A percentile compares a stretch with the other conserved stretches of the same genome.
These are phyloP conservation scores for Taxillus chinensis DNA, from an alignment of 164 flowering plant genomes.

Conservation along the genomic window DNA sequence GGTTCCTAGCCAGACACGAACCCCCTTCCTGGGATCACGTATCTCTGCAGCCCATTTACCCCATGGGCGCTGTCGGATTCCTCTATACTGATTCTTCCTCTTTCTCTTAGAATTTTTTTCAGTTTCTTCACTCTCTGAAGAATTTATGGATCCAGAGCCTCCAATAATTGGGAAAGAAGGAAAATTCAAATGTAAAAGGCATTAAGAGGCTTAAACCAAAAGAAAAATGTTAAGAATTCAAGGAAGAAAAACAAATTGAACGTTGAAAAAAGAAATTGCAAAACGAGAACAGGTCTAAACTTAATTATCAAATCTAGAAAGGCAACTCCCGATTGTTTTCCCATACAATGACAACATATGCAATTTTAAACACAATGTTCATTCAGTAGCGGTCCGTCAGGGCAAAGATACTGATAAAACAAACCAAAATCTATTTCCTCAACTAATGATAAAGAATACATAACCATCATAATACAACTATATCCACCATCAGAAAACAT, in stretches of 20 bases:
- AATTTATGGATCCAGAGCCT: constrained; percentile 28
- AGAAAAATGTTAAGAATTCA: not conserved
- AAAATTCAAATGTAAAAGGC: not conserved
- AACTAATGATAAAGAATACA: too few relatives aligned
- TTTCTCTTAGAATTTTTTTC: constrained; percentile 74
- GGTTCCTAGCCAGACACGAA: constrained; percentile 97
- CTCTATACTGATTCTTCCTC: constrained; percentile 94
- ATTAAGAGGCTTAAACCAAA: not conserved
- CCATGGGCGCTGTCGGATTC: constrained; percentile 98
- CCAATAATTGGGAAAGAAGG: constrained; percentile 1
- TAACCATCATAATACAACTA: too few relatives aligned
- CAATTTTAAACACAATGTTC: too few relatives aligned
- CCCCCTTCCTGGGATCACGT: constrained; percentile 92
- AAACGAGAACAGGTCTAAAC: too few relatives aligned
- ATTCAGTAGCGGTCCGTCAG: too few relatives aligned
- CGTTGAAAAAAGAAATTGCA: too few relatives aligned
- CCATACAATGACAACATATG: too few relatives aligned
- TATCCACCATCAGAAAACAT: too few relatives aligned
- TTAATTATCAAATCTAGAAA: too few relatives aligned
- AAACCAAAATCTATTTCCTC: too few relatives aligned
- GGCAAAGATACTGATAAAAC: too few relatives aligned
- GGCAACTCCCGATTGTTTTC: too few relatives aligned
- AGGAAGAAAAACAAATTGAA: not conserved
- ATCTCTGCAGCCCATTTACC: constrained; percentile 99
- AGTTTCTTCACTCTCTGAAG: constrained; percentile 47